Base-by-base conservation (phyloP, 1,284 basidiomycete genomes). In the Apiotrichum sp. region DNA sequence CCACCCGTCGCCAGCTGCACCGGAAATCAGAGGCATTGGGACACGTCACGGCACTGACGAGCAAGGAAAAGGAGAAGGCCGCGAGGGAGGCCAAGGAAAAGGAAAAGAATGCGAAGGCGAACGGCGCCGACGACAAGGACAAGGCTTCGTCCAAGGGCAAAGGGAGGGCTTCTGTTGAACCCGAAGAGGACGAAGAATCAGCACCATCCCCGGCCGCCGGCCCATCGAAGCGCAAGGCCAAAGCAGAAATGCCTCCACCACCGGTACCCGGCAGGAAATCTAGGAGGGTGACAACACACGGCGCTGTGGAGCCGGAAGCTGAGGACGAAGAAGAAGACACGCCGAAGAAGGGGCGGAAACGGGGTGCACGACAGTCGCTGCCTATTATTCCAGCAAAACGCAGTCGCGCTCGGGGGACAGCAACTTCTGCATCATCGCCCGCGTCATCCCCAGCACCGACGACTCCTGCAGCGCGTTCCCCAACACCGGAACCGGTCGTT, bases 1-100 rank as follows among this genome's bases (percentile, higher is more conserved):
- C 68, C 7, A 74, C 72, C 10, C 65, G 72, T 29, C 68, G 69
- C 22, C 63, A 65, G 54, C 69, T 69, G 1, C 65, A 69, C 16
- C 66, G 65, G 39, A 64, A 66, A 51, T 63, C 69, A 1, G 67
- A 72, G 48, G 52, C 68, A 5, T 49, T 73, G 4, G 63, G 61
- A 1, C 42, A 64, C 16, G 57, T 66, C 7, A 58, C 57, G 1
- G 43, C 52, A 1, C 32, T 55, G 16, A 49, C 47, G 16, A 22
- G 22, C 22, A 22, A 22, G 22, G 22, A 22, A 22, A 22, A 22
- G 22, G 22, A 22, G 22, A 22, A 22, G 22, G 22, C 22, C 22
- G 22, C 22, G 22, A 22, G 22, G 22, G 22, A 22, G 22, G 51
- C 47, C 14, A 41, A 53, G 29, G n/a, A 46, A 8, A 57, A 52